Conservation (phyloP, 768 basidiomycete species). For the Hebeloma cylindrosporum region DNA sequence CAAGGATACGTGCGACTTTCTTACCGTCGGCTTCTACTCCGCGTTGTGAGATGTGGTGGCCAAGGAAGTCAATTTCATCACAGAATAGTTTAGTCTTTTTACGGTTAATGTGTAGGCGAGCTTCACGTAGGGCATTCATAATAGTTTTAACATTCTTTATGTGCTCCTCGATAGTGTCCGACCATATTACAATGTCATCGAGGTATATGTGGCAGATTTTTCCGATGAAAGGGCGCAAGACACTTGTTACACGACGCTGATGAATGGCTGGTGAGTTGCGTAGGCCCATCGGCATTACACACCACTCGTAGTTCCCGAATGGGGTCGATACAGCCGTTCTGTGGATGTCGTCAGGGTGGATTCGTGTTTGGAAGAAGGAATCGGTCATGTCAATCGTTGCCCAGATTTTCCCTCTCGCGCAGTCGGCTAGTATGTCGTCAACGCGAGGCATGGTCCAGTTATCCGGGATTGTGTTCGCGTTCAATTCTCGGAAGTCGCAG, state of each 20-base stretch:
- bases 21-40: constrained; percentile 25
- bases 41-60: constrained; percentile 36
- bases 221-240: constrained; percentile 25
- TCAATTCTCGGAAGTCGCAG: constrained; percentile 31
- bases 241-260: constrained; percentile 24
- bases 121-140: constrained; percentile 6
- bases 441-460: constrained; percentile 22
- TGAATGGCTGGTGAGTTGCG: constrained; percentile 29
- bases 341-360: constrained; percentile 24
- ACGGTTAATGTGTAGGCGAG: constrained; percentile 11
- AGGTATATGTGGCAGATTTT: constrained; percentile 26
- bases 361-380: constrained; percentile 25
- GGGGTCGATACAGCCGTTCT: constrained; percentile 39
- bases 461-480: constrained; percentile 25
- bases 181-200: constrained; percentile 29
- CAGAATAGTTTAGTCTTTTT: constrained; percentile 21
- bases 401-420: constrained; percentile 18
- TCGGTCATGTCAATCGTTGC: constrained; percentile 22
- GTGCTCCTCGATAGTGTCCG: constrained; percentile 13
- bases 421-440: constrained; percentile 23
- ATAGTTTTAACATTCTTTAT: constrained; percentile 3
- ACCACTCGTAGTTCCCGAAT: constrained; percentile 40
- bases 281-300: constrained; percentile 38
- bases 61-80: constrained; percentile 29
- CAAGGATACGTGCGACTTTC: constrained; percentile 27